These are phyloP conservation scores for Penicillium sp. DNA, from an alignment of 2,329 filamentous ascomycete genomes.

Conservation along the genomic window DNA sequence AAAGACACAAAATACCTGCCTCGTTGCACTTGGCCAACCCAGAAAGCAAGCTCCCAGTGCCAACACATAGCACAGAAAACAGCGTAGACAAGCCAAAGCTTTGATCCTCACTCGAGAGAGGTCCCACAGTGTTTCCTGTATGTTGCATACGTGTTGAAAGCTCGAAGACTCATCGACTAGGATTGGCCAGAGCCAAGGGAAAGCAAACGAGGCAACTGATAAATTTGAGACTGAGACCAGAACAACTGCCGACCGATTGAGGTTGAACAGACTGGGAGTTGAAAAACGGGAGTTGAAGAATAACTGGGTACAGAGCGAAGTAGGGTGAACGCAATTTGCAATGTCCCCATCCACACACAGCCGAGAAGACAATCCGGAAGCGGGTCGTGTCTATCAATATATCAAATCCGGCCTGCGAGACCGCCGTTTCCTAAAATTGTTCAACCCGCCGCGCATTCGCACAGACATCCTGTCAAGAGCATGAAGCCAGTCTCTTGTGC, in stretches of 20 bases:
- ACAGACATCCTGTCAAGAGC: conserved; percentile 4
- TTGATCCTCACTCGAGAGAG: conserved; percentile 93
- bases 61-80: conserved; percentile 21
- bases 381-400: conserved; percentile 4
- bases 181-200: neutral
- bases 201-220: conserved; percentile 13
- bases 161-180: neutral
- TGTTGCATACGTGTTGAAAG: conserved; percentile 18
- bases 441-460: conserved; percentile 15
- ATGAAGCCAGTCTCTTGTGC: conserved; percentile 61
- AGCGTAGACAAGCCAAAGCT: conserved; percentile 80
- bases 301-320: conserved; percentile 4
- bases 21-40: conserved; percentile 13
- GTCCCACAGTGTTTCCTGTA: conserved; percentile 57
- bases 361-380: conserved; percentile 8
- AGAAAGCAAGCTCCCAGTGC: neutral
- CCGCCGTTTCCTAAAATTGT: conserved; percentile 29
- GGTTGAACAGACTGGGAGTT: neutral
- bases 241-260: conserved; percentile 8
- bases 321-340: conserved; percentile 16
- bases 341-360: conserved; percentile 11
- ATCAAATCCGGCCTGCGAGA: conserved; percentile 13
- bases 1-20: conserved; percentile 13
- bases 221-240: conserved; percentile 4
- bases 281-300: conserved; percentile 17